These are phyloP conservation scores for Phytophthora gonapodyides DNA, from an alignment of 352 stramenopile genomes.

Conservation along the genomic window DNA sequence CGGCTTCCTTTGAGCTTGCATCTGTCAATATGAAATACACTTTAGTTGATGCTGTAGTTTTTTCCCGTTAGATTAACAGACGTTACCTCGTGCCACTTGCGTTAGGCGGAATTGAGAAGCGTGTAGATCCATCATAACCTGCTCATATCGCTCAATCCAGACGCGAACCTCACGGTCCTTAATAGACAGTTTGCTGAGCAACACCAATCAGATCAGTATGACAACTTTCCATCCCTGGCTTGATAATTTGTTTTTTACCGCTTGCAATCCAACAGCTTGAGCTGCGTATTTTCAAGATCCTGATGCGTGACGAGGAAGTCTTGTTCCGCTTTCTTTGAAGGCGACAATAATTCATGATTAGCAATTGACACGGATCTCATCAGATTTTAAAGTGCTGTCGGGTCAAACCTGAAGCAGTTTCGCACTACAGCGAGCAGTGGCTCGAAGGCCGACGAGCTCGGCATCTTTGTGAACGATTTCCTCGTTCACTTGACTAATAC, in stretches of 20 bases:
- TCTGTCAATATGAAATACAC: constrained; percentile 36
- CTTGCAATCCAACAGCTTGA: constrained; percentile 73
- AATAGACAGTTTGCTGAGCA: constrained; percentile 44
- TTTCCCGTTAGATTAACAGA: not conserved
- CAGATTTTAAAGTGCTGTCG: not conserved
- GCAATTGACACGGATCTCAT: too few relatives aligned
- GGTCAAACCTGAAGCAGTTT: constrained; percentile 68
- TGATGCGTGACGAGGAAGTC: constrained; percentile 71
- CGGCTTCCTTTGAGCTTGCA: constrained; percentile 65
- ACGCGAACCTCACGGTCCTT: constrained; percentile 63
- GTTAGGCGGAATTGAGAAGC: constrained; percentile 72
- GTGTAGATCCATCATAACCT: constrained; percentile 86
- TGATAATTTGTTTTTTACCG: constrained; percentile 37
- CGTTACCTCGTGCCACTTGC: constrained; percentile 62
- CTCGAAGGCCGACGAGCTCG: constrained; percentile 65
- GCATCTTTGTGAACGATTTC: constrained; percentile 75
- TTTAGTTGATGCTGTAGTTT: not conserved
- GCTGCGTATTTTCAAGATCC: constrained; percentile 67
- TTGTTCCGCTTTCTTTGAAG: constrained; percentile 63
- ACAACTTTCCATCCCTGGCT: not conserved
- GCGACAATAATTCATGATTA: not conserved
- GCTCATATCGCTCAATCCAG: constrained; percentile 83
- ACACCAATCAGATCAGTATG: not conserved
- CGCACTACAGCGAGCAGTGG: constrained; percentile 63
- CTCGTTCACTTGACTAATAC: constrained; percentile 50